Base-by-base conservation (phyloP, 345 rosid species). In the Aquilaria yunnanensis region DNA sequence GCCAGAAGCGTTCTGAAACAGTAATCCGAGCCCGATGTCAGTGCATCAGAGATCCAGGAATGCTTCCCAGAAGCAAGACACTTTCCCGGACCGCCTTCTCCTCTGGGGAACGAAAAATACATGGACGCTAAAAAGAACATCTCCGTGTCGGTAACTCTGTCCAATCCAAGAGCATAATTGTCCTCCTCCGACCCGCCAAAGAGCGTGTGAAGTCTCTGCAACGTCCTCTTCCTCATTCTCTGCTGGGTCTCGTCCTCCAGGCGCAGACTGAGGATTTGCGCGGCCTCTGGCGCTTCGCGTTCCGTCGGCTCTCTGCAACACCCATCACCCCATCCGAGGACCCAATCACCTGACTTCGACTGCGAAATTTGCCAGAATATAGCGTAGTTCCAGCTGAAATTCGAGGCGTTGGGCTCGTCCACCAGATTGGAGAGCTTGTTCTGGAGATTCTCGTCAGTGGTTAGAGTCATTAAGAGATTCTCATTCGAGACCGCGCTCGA, bases 371-470 rank as follows among this genome's bases (percentile, higher is more conserved):
- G 97, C 97, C 97, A 90, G 76, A 87, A 87, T 23, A 90, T 78
- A 6, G 95, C 92, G 56, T 90, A 90, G 76, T 85, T 90, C 97
- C 97, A 90, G n/a, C 95, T 85, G 75, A 90, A 90, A 71, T 83
- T 75, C 0, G 88, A 83, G 34, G 76, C 54, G 72, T 82, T 66
- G 14, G 96, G 91, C 11, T 56, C 69, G 69, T 90, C 97, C 12
- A 90, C 97, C 30, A 90, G 97, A 80, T 87, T 90, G 7, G 97
- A 83, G 67, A 90, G 88, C 85, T 85, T 90, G 79, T 74, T 79
- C 67, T 90, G 95, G 16, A 90, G 73, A 72, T 72, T 73, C 54
- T 85, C 97, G 51, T 83, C 88, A 57, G 83, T 85, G n/a, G 81
- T 85, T 1, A 72, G 14, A 16, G 90, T 75, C 85, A 82, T 73